Base-by-base conservation (phyloP, 768 basidiomycete genomes). In the Auricularia heimuer region DNA sequence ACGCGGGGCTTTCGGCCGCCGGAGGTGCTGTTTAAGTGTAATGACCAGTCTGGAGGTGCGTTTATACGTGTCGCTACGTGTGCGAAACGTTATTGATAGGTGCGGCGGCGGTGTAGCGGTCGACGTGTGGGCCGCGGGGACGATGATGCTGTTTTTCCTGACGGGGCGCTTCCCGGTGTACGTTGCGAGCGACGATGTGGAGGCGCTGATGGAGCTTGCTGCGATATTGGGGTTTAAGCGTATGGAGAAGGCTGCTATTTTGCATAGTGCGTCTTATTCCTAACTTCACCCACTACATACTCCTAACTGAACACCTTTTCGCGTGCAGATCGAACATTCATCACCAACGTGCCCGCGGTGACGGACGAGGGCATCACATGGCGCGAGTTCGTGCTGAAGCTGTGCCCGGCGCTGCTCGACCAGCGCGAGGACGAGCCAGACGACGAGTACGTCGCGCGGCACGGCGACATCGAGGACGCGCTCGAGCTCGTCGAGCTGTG, bases 1-100 rank as follows among this genome's bases (percentile, higher is more conserved):
- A 99, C 97, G 12, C 79, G 97, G 70, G 97, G 97, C 0, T 99
- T 99, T 74, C 85, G 97, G 65, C 94, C 97, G 1, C 97, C 97
- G 0, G 97, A 99, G 71, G 96, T 99, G 2, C 75, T 99, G 44
- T 74, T 99, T 47, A 99, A 98, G 74, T 99, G 97, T 70, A 85
- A 85, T 3, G 89, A 93, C 70, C 97, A 99, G 76, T 88, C 87
- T 8, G 93, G 92, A 67, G 92, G 96, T 95, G 69, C 67, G 85
- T 42, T 29, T 1, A 29, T 29, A 1, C 1, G 2, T 29, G 29
- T 29, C 29, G 2, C 29, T 29, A 2, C 2, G 2, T 29, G 29
- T 29, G 29, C 29, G 29, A 29, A 29, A 29, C 2, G 2, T 2
- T 29, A 3, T 29, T 29, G 29, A 29, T 2, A 3, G 29, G 29